Evolutionary conservation across 2,329 filamentous ascomycete species (phyloP).

Genomic region (Ophioceras dolichostomum): DNA sequence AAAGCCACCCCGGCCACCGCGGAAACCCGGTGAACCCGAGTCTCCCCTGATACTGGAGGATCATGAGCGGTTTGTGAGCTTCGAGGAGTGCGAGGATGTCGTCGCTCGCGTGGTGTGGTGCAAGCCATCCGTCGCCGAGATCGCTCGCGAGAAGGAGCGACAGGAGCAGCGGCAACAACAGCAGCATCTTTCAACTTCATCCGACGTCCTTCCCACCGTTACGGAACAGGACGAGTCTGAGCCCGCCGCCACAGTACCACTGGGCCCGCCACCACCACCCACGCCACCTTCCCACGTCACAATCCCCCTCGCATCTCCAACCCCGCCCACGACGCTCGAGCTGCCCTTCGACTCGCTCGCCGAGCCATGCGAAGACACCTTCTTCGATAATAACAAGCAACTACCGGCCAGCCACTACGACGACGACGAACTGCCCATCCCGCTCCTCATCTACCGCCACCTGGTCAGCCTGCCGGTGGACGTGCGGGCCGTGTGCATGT

Average conservation of each 20-base stretch:
- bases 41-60: conserved; percentile 9
- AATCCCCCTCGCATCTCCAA: conserved; percentile 33
- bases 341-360: conserved; percentile 61
- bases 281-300: background rate
- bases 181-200: conserved; percentile 1
- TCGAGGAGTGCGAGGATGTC: conserved; percentile 75
- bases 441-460: conserved; percentile 61
- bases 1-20: too few species aligned
- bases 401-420: conserved; percentile 51
- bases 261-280: conserved; percentile 15
- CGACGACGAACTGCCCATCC: conserved; percentile 74
- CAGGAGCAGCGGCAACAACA: too few species aligned
- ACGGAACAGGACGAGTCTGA: conserved; percentile 44
- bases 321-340: conserved; percentile 40
- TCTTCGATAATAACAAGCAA: conserved; percentile 56
- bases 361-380: conserved; percentile 60
- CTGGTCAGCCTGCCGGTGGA: conserved; percentile 70
- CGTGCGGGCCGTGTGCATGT: conserved; percentile 74
- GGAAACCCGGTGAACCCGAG: too few species aligned
- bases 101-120: conserved; percentile 71
- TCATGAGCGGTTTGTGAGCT: conserved; percentile 33
- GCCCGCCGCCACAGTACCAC: conserved; percentile 5
- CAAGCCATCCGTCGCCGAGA: conserved; percentile 21
- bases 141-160: conserved; percentile 1
- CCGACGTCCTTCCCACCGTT: conserved; percentile 34